Base-by-base conservation (phyloP, 1,139 yeast species). In the Suhomyces taliae region DNA sequence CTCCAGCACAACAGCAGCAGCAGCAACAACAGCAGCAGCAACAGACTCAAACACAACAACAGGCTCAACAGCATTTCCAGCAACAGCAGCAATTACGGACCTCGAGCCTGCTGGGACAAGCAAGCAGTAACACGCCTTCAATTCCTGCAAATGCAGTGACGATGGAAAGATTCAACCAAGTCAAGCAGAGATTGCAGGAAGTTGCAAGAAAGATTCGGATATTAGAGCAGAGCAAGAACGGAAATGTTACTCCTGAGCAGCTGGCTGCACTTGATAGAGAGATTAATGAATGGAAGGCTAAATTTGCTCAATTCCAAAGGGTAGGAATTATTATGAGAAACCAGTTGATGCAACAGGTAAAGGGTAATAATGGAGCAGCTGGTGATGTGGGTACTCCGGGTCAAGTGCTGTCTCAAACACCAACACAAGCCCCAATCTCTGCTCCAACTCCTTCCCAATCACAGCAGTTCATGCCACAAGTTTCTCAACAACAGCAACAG, bases 111-210 rank as follows among this genome's bases (percentile, higher is more conserved):
- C 42, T 39, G 26, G 42, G 37, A 4, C 46, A 45, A 31, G 32
- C 39, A 27, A 40, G 27, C 27, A 27, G 19, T 6, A 34, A 27
- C 8, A 35, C 47, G 6, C 46, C 54, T 5, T 33, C 53, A 9
- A 51, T 51, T 33, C 74, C 71, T 11, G 55, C 62, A 9, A 62
- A 55, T 45, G 64, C 67, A 3, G 72, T 71, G 6, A 70, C 78
- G 0, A 60, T 70, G 11, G 78, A 74, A 49, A 65, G 69, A 39
- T 74, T 70, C 58, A 72, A 72, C 47, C 72, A 67, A 44, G 73
- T 74, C n/a, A 68, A 70, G 43, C 63, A 64, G 8, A 60, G 70
- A 34, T 59, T 74, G 32, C 65, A 62, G 40, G 81, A 75, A 43
- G 72, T 78, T 47, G 76, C 75, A 43, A 67, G 74, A 35, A 79